Evolutionary conservation across 805 yeast species (phyloP).

Genomic region (Candida tibetensis): DNA sequence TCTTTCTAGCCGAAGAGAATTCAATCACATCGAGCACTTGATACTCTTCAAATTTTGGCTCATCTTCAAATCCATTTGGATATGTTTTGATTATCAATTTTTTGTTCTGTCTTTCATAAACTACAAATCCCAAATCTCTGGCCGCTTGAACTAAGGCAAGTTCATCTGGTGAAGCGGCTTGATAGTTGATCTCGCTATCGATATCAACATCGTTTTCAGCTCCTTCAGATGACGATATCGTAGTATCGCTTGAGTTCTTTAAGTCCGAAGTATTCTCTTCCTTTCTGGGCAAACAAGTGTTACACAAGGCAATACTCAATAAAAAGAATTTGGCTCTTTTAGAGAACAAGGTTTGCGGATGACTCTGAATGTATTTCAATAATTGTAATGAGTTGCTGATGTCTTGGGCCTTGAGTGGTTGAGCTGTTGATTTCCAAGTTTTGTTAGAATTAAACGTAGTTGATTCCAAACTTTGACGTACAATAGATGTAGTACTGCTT

Average conservation of each 20-base stretch:
- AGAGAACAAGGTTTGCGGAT: conserved; percentile 71
- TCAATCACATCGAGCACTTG: conserved; percentile 79
- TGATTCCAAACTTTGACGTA: conserved; percentile 33
- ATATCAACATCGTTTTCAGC: conserved; percentile 12
- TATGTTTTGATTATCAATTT: conserved; percentile 67
- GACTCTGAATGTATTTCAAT: conserved; percentile 62
- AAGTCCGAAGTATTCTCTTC: conserved; percentile 11
- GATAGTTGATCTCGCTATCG: conserved; percentile 59
- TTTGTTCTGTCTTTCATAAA: conserved; percentile 62
- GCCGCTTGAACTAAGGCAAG: conserved; percentile 93
- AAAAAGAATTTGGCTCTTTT: conserved; percentile 75
- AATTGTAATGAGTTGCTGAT: conserved; percentile 58
- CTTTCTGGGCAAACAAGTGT: conserved; percentile 78
- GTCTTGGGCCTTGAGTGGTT: conserved; percentile 41
- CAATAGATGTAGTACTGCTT: conserved; percentile 32
- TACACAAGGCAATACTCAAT: conserved; percentile 81
- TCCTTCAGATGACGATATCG: conserved; percentile 5
- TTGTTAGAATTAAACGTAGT: conserved; percentile 18
- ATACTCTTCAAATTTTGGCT: conserved; percentile 65
- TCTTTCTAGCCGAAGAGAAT: conserved; percentile 80
- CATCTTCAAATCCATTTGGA: conserved; percentile 73
- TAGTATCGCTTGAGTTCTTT: conserved; percentile 1
- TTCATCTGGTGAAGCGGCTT: conserved; percentile 96
- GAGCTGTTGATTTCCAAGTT: conserved; percentile 50
- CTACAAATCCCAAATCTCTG: conserved; percentile 89